Evolutionary conservation across 1,284 basidiomycete genomes (phyloP).

Genomic region (Rhodotorula sp.): DNA sequence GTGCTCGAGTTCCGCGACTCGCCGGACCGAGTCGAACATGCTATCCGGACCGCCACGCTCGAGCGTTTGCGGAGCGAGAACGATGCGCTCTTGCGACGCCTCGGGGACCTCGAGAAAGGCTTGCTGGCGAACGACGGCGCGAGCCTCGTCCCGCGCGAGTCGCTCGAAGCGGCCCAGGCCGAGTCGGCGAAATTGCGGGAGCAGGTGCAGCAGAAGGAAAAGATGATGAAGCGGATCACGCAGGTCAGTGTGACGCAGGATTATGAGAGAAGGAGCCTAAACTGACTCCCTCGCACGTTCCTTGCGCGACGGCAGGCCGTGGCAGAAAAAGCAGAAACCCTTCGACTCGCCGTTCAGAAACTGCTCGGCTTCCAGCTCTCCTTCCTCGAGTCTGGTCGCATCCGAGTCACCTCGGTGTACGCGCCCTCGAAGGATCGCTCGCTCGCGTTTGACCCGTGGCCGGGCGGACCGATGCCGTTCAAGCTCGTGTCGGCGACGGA

Average conservation of each 20-base stretch:
- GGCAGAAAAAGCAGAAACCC: constrained; percentile 70
- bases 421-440: constrained; percentile 52
- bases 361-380: constrained; percentile 80
- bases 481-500: constrained; percentile 39
- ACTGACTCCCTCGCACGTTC: neutral
- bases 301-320: constrained; percentile 54
- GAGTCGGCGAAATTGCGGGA: constrained; percentile 65
- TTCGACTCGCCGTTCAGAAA: constrained; percentile 72
- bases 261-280: neutral
- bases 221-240: constrained; percentile 64
- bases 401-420: constrained; percentile 76
- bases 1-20: constrained; percentile 70
- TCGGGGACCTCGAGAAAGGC: constrained; percentile 45
- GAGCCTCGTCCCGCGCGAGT: constrained; percentile 54
- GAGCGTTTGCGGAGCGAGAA: constrained; percentile 73
- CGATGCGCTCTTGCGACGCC: constrained; percentile 57
- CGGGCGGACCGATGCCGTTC: constrained; percentile 38
- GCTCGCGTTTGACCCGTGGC: constrained; percentile 42
- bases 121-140: constrained; percentile 3
- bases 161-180: constrained; percentile 62
- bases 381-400: constrained; percentile 77
- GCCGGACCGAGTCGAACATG: constrained; percentile 69
- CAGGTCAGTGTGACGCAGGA: constrained; percentile 5
- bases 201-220: constrained; percentile 58
- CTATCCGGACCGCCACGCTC: constrained; percentile 64